Conservation (phyloP, 805 yeast genomes). For the Candida gorgasii region DNA sequence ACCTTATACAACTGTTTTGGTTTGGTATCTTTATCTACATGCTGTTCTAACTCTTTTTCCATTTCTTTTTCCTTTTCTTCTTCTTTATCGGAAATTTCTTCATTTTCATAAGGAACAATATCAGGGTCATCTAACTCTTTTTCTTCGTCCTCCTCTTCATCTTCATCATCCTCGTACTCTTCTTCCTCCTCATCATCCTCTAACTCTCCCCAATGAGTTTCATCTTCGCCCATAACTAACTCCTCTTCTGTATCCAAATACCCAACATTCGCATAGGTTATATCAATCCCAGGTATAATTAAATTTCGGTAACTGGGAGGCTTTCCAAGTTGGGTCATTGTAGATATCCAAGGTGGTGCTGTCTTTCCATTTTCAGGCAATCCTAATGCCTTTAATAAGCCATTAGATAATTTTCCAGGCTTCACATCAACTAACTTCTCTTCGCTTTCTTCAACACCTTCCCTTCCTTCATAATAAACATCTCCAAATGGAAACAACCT, state of each 20-base stretch:
- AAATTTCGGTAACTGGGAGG: constrained; percentile 81
- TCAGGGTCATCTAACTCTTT: constrained; percentile 51
- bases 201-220: constrained; percentile 35
- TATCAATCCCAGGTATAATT: constrained; percentile 51
- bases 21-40: constrained; percentile 7
- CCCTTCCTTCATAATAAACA: constrained; percentile 76
- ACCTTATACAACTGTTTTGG: constrained; percentile 20
- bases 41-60: too few species aligned
- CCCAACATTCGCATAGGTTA: constrained; percentile 36
- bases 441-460: constrained; percentile 43
- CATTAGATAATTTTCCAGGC: constrained; percentile 71
- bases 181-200: constrained; percentile 32
- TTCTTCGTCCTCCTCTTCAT: constrained; percentile 58
- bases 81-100: neutral
- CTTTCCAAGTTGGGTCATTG: constrained; percentile 69
- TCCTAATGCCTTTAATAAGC: constrained; percentile 69
- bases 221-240: constrained; percentile 14
- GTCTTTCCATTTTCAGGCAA: constrained; percentile 46
- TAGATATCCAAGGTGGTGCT: constrained; percentile 79
- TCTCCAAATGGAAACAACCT: constrained; percentile 70
- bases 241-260: constrained; percentile 22
- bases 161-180: constrained; percentile 55
- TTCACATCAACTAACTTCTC: constrained; percentile 37
- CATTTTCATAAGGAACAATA: constrained; percentile 6
- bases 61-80: constrained; percentile 1